Conservation (phyloP, 371 early-diverging fungal species). For the Massospora cicadina region DNA sequence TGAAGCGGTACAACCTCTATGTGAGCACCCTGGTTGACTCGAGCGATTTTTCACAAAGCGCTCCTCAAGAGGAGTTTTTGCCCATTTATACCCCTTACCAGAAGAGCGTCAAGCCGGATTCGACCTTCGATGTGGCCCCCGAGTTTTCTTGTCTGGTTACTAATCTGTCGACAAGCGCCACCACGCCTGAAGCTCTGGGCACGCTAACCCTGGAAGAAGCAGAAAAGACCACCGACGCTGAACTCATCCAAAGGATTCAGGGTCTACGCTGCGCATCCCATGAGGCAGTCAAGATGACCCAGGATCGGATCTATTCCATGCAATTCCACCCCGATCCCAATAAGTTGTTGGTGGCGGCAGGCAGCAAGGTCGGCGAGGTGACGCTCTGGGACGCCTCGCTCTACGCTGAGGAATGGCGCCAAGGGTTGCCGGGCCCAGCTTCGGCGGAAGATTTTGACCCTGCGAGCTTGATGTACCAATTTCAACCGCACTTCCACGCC, state of each 20-base stretch:
- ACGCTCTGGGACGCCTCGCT: constrained; percentile 40
- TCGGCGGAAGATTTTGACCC: constrained; percentile 22
- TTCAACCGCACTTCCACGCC: constrained; percentile 34
- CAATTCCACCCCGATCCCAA: constrained; percentile 41
- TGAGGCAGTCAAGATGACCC: constrained; percentile 28
- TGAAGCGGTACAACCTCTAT: not conserved
- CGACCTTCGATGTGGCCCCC: not conserved
- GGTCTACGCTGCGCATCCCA: not conserved
- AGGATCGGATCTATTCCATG: constrained; percentile 30
- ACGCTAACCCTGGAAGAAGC: not conserved
- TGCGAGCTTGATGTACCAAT: constrained; percentile 30
- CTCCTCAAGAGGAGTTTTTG: too few species aligned
- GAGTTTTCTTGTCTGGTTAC: not conserved
- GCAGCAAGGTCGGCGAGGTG: constrained; percentile 38
- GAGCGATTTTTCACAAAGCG: not conserved
- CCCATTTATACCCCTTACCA: too few species aligned
- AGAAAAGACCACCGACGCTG: not conserved
- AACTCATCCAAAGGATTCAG: not conserved
- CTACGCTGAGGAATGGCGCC: constrained; percentile 11
- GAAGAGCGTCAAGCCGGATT: not conserved
- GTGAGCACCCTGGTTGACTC: not conserved
- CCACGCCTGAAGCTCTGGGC: not conserved
- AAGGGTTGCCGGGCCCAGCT: constrained; percentile 9
- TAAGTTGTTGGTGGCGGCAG: constrained; percentile 36
- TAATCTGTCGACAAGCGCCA: not conserved